Base-by-base conservation (phyloP, 441 rosid genomes). In the Populus hybrid region DNA sequence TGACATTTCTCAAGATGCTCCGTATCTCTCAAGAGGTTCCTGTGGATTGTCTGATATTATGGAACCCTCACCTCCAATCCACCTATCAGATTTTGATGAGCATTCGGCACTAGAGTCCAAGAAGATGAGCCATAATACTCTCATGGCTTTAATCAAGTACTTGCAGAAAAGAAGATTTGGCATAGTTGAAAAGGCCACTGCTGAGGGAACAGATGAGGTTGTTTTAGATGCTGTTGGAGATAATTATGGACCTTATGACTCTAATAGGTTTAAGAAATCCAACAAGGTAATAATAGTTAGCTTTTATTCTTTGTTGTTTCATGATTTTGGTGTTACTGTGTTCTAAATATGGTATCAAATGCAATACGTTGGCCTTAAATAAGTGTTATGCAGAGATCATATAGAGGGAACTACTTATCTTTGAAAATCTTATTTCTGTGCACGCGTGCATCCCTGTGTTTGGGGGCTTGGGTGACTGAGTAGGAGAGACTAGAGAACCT, bases 131-230 rank as follows among this genome's bases (percentile, higher is more conserved):
- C 98, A 96, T 81, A 96, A 96, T 78, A 96, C 99, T 36, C 93
- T 96, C 77, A 93, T 93, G 97, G 99, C 97, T 92, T 98, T 96
- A 74, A 86, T 94, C 72, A 96, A 94, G 90, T 93, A 86, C 83
- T 84, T 96, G 83, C 98, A 94, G 82, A 96, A 96, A 86, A 94
- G 83, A 89, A 92, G 98, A 79, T 82, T 71, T 65, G 80, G 84
- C 84, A 80, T 96, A 77, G 85, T 94, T 73, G 99, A 93, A 78
- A 96, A 93, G 86, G 99, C 99, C 69, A 87, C 98, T 64, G 86
- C 95, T 56, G 98, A 96, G 87, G 93, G 96, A 81, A 96, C 99
- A 53, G 98, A 93, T 77, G 99, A 93, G 84, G 96, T 89, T 68
- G 96, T 96, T 80, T 91, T 88, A 42, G 98, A 89, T 92, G 98